A percentile compares a stretch with the other conserved stretches of the same genome.
These are phyloP conservation scores for Daldinia concentrica DNA, from an alignment of 495 filamentous ascomycete genomes.

Conservation along the genomic window DNA sequence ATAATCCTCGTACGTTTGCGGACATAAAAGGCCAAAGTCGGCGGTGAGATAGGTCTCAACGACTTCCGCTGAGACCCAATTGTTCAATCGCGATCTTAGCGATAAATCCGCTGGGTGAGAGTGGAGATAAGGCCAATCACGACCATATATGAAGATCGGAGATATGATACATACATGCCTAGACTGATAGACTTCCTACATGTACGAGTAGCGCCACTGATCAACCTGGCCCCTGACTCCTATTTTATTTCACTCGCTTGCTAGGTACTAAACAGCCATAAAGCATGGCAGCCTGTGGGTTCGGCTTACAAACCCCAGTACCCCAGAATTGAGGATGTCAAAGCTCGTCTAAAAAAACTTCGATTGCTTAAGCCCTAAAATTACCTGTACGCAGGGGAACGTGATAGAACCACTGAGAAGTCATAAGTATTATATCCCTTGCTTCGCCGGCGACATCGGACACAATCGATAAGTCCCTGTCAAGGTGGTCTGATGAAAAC, in stretches of 20 bases:
- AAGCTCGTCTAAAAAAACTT: not conserved
- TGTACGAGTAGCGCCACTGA: not conserved
- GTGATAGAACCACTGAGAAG: not conserved
- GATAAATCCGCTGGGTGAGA: slow-evolving; percentile 2
- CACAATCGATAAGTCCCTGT: not conserved
- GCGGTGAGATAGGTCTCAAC: slow-evolving; percentile 27
- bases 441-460: slow-evolving; percentile 25
- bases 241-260: not conserved
- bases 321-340: not conserved
- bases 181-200: not conserved
- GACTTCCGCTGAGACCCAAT: slow-evolving; percentile 11
- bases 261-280: not conserved
- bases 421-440: not conserved
- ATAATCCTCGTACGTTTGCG: slow-evolving; percentile 38
- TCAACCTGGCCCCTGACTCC: not conserved
- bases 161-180: not conserved
- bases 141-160: not conserved
- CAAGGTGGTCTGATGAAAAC: slow-evolving; percentile 10
- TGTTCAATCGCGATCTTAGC: slow-evolving; percentile 4
- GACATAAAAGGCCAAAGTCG: slow-evolving; percentile 27
- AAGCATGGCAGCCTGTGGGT: not conserved
- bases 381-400: not conserved
- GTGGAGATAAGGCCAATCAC: slow-evolving; percentile 13
- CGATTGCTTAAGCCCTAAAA: not conserved
- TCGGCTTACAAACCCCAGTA: not conserved